Base-by-base conservation (phyloP, 176 grass and related monocot species). In the Puccinellia tenuiflora region DNA sequence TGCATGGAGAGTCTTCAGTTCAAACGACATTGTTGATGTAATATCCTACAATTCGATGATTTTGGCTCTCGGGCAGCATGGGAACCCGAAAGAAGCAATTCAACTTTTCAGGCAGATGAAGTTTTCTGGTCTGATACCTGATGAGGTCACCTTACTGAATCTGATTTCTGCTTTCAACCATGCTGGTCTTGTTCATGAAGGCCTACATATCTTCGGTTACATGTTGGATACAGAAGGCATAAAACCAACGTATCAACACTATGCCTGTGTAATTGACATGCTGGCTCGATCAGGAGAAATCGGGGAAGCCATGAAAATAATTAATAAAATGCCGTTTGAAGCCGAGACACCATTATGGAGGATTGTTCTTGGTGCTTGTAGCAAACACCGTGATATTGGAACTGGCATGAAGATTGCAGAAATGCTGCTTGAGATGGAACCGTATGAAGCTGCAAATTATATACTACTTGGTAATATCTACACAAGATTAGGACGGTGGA, bases 191-290 rank as follows among this genome's bases (percentile, higher is more conserved):
- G 48, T 89, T 50, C 47, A 28, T 22, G 76, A 89, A 68, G 87
- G 82, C 35, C 17, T 85, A 59, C 54, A 80, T 52, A 56, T 81
- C 5, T 85, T 89, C 68, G 35, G 38, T 56, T 84, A 69, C 47
- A 69, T 85, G 87, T 52, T 68, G 26, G 82, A 59, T 62, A 38
- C 28, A 1, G 69, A 64, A 69, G 68, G 64, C 39, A 68, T 81
- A 47, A 67, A 76, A 75, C 59, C 77, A 24, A 31, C 17, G 0
- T 89, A 89, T 61, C n/a, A 80, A 50, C 82, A 89, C 75, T 89
- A 85, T 81, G 87, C 87, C n/a, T 89, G 87, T 55, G 53, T 81
- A 26, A 61, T 81, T 71, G 87, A 85, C 87, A 89, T 89, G 87
- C 46, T 89, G 46, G 75, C 76, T 9, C 68, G 87, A 68, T 78